Base-by-base conservation (phyloP, 2,329 filamentous ascomycete genomes). In the Aspergillus ochraceus region DNA sequence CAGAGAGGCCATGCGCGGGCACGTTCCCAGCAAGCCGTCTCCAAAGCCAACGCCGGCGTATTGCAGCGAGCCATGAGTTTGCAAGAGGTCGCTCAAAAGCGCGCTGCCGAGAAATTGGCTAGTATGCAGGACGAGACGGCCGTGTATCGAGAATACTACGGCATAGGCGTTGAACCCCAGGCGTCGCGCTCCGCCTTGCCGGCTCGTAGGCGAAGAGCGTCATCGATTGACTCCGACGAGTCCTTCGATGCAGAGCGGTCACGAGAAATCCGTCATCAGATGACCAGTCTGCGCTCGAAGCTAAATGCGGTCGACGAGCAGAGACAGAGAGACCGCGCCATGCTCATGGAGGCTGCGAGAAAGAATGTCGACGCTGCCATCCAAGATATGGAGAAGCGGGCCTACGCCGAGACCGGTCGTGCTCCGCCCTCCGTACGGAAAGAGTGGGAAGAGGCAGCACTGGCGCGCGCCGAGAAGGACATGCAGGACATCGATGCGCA, bases 41-140 rank as follows among this genome's bases (percentile, higher is more conserved):
- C 68, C 10, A 64, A 64, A 24, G 71, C 69, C 3, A 67, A 70
- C 51, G 59, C 65, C 6, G 62, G 64, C 4, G 57, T 64, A 17
- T 29, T 68, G 22, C 67, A 67, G 12, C 68, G 64, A n/a, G 69
- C 70, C 19, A 58, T 73, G 10, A 71, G 87, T 62, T 81, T 97
- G 1, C 92, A 97, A 71, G 92, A 96, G 69, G 89, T 90, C 6
- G 94, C 94, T 0, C 92, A 95, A 69, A 92, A 88, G 69, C 85
- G 95, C 57, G 93, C 94, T 0, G 88, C 93, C 59, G 90, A 96
- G 73, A 87, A 92, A 39, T 80, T 97, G 24, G 86, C 90, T 5
- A 94, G 89, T 71, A 86, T 97, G 60, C 87, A 94, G 46, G 84
- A 90, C 58, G 88, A 93, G 59, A 78, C 83, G 54, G 83, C 86